Evolutionary conservation across 2,329 filamentous ascomycete genomes (phyloP), one percentile per base, ranked within the genome.

Genomic region (Penicillium sp.): DNA sequence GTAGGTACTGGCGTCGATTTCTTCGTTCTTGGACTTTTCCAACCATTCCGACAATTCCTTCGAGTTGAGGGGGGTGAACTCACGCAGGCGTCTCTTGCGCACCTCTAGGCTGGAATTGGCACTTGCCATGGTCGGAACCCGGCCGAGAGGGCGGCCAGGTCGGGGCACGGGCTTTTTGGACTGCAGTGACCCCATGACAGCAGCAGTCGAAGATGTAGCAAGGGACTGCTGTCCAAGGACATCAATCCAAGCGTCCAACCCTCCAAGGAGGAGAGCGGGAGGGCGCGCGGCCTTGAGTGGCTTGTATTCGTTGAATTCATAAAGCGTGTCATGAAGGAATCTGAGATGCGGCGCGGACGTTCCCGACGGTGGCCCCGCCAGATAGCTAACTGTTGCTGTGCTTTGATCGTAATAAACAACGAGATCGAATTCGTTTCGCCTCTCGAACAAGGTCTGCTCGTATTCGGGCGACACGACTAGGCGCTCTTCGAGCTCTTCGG

Each of bases 391-490:
- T 50, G 63, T 88, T 77, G 66, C 78, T 54, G 81, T 84, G 12
- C 67, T 71, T 57, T 92, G 81, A 67, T 98, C 90, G 66, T 97
- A 95, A 62, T 95, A 93, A 0, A 98, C 88, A 9, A 98, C 81
- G 37, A 96, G 72, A 58, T 97, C 90, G 60, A 87, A 95, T 48
- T 86, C 78, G 55, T 91, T 80, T 12, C 82, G 75, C 46, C 86
- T 80, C 48, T 82, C 83, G 61, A 95, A 95, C 28, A 89, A 75
- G 1, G 77, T 72, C 58, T 87, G 84, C 66, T 98, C 93, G 42
- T 66, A 60, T 41, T 76, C 72, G 2, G 75, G 75, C 10, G 74
- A 75, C 37, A 76, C 64, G 9, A 78, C 66, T 13, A 78, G 62
- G 12, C 73, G 71, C 45, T 78, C 75, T 49, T 79, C 75, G 3